A percentile compares a stretch with the other conserved stretches of the same genome.
Evolutionary conservation across 2,329 filamentous ascomycete genomes (phyloP).

Genomic region (Cercospora brassicicola): DNA sequence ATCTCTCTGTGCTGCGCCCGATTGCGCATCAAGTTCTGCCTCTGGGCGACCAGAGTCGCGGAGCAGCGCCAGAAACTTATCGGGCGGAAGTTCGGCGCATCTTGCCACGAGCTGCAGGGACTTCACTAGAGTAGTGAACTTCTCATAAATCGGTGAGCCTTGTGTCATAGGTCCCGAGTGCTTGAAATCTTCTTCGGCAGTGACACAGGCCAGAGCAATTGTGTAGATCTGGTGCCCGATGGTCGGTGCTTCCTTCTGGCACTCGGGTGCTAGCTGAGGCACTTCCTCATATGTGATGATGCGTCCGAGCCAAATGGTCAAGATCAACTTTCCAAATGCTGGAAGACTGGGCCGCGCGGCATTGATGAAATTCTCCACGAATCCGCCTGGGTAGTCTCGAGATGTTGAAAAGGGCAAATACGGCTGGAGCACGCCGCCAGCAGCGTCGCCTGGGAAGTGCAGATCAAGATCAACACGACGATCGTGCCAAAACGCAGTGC

Average conservation of each 20-base stretch:
- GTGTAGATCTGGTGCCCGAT: not conserved
- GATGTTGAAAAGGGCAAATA: not conserved
- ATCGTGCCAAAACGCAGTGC: not conserved
- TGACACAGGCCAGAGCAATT: not conserved
- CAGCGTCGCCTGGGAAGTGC: not conserved
- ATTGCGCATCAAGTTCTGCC: not conserved
- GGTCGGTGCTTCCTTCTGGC: not conserved
- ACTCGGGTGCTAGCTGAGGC: not conserved
- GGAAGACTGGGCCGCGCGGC: not conserved
- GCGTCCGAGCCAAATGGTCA: not conserved
- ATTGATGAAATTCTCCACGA: conserved; percentile 1
- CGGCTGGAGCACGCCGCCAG: not conserved
- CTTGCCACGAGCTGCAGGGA: not conserved
- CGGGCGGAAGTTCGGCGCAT: not conserved
- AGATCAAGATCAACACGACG: not conserved
- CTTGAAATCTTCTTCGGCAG: not conserved
- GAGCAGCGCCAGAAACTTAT: not conserved
- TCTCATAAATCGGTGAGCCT: not conserved
- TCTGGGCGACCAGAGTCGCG: not conserved
- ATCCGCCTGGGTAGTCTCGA: not conserved
- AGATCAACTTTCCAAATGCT: not conserved
- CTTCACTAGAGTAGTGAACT: not conserved
- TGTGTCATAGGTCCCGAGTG: not conserved
- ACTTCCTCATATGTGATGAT: not conserved
- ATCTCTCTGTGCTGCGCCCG: not conserved